A percentile compares a stretch with the other conserved stretches of the same genome.
Conservation (phyloP, 306 rosid genomes). For the Luffa aegyptiaca region DNA sequence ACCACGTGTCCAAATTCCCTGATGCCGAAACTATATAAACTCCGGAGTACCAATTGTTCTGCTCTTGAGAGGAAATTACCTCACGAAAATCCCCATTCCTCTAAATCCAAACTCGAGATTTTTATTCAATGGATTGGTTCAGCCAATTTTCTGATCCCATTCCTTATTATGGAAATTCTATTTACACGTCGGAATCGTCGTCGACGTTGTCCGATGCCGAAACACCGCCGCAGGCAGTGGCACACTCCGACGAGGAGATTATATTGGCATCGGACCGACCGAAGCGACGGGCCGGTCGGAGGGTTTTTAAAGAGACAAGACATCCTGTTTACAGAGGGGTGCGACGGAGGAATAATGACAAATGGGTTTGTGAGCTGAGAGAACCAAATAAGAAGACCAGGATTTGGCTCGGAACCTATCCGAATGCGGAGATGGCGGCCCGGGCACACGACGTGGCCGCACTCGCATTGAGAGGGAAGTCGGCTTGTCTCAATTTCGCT, state of each 20-base stretch:
- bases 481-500: constrained; percentile 64
- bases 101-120: neutral
- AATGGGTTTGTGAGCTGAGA: constrained; percentile 84
- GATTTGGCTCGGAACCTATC: constrained; percentile 84
- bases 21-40: constrained; percentile 1
- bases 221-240: neutral
- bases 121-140: constrained; percentile 12
- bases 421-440: constrained; percentile 75
- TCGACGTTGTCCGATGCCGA: constrained; percentile 13
- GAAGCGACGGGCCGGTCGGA: constrained; percentile 60
- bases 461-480: constrained; percentile 40
- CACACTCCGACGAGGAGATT: constrained; percentile 34
- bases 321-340: constrained; percentile 82
- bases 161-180: neutral
- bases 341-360: constrained; percentile 50
- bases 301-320: constrained; percentile 59
- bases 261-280: constrained; percentile 48
- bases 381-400: constrained; percentile 49
- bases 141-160: constrained; percentile 1
- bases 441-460: constrained; percentile 88
- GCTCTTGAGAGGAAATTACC: neutral
- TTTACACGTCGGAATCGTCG: constrained; percentile 5
- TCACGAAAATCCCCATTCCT: neutral
- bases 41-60: neutral
- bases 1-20: neutral